These are phyloP conservation scores for Isatis lusitanica DNA, from an alignment of 441 rosid species.

Conservation along the genomic window DNA sequence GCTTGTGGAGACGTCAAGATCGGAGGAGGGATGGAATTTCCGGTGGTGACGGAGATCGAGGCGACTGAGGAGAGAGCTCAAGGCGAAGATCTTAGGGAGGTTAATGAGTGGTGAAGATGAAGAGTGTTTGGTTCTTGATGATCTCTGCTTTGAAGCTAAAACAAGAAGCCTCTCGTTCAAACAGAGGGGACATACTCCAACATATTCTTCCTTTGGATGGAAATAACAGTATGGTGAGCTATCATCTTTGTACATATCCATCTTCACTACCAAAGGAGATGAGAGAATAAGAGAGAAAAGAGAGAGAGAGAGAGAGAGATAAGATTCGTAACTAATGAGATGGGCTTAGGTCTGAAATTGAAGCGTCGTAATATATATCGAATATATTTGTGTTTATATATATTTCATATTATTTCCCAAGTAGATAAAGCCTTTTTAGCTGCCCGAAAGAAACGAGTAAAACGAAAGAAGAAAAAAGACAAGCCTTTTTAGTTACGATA, in stretches of 20 bases:
- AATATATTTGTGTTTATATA: not conserved
- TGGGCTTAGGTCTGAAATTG: constrained; percentile 25
- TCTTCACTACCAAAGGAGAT: constrained; percentile 25
- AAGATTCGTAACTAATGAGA: not conserved
- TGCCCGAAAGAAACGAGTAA: not conserved
- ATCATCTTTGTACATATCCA: constrained; percentile 66
- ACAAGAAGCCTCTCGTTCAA: constrained; percentile 77
- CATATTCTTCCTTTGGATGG: constrained; percentile 61
- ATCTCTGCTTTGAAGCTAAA: constrained; percentile 66
- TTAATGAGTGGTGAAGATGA: constrained; percentile 42
- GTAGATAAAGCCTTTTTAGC: constrained; percentile 31
- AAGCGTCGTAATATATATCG: constrained; percentile 28
- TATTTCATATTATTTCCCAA: constrained; percentile 24
- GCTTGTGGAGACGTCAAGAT: constrained; percentile 55
- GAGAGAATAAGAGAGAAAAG: constrained; percentile 11
- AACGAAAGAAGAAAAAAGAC: not conserved
- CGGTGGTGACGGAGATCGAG: constrained; percentile 67
- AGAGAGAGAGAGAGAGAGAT: constrained; percentile 12
- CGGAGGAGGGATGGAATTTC: constrained; percentile 46
- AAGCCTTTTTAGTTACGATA: not conserved
- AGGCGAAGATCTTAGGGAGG: constrained; percentile 73
- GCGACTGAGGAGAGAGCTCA: constrained; percentile 67
- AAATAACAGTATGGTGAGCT: constrained; percentile 61
- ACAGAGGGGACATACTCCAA: constrained; percentile 84
- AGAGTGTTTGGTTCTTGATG: constrained; percentile 33